Evolutionary conservation across 148 eudicot species (phyloP).

Genomic region (Drosera capensis): DNA sequence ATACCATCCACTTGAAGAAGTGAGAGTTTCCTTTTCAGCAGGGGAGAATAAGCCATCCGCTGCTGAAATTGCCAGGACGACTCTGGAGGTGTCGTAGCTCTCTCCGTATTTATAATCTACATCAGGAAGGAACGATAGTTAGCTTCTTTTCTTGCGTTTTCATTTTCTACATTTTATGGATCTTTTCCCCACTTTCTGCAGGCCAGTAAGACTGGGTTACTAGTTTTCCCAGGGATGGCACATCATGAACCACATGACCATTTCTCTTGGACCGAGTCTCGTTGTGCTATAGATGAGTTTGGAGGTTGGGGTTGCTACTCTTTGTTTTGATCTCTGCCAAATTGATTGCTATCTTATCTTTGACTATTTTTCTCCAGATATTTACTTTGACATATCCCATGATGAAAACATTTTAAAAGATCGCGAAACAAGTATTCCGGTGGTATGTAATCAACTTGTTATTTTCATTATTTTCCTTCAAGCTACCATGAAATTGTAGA

Average conservation of each 20-base stretch:
- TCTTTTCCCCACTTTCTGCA: neutral
- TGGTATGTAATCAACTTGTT: neutral
- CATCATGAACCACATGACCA: neutral
- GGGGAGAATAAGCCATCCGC: neutral
- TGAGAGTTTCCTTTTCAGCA: neutral
- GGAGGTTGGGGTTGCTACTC: neutral
- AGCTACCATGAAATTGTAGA: neutral
- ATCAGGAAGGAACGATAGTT: too few species aligned
- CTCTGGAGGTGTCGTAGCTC: neutral
- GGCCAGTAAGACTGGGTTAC: neutral
- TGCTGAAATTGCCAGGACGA: slow-evolving; percentile 1
- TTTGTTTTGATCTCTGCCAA: too few species aligned
- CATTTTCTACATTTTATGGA: neutral
- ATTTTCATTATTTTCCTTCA: neutral
- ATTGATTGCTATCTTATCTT: neutral
- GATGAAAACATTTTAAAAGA: neutral
- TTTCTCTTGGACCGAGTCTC: neutral
- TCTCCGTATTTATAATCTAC: too few species aligned
- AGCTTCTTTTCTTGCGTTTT: neutral
- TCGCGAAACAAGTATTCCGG: neutral
- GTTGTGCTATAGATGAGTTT: neutral
- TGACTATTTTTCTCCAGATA: neutral
- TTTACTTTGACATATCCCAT: neutral
- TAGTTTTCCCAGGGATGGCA: neutral
- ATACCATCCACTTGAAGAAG: slow-evolving; percentile 1